Evolutionary conservation across 2,329 filamentous ascomycete genomes (phyloP).

Genomic region (Bipolaris zeicola): DNA sequence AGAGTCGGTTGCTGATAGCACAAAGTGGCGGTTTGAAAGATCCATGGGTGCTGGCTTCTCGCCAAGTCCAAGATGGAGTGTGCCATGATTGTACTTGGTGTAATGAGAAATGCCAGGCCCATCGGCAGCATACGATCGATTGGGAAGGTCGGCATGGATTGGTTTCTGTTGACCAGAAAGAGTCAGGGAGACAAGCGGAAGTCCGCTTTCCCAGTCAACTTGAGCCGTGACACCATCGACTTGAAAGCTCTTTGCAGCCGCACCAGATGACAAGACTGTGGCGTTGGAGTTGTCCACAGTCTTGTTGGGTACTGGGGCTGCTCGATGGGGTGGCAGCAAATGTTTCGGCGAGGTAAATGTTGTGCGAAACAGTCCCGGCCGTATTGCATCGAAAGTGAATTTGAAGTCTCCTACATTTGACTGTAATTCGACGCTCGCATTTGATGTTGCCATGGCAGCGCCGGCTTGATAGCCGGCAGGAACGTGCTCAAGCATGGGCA

Average conservation of each 20-base stretch:
- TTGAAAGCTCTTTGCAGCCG: constrained; percentile 51
- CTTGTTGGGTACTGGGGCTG: constrained; percentile 55
- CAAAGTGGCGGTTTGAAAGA: constrained; percentile 68
- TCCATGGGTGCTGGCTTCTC: constrained; percentile 78
- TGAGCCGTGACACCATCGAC: constrained; percentile 59
- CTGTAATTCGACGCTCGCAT: constrained; percentile 49
- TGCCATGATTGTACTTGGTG: constrained; percentile 64
- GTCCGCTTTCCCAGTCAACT: constrained; percentile 64
- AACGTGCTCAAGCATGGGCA: constrained; percentile 58
- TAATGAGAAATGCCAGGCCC: constrained; percentile 68
- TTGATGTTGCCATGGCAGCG: constrained; percentile 22
- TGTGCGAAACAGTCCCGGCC: constrained; percentile 69
- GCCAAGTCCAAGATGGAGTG: constrained; percentile 71
- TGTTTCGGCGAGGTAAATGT: constrained; percentile 68
- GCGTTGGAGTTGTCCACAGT: constrained; percentile 43
- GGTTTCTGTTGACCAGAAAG: constrained; percentile 57
- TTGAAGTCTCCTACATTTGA: constrained; percentile 54
- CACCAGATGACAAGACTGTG: constrained; percentile 42
- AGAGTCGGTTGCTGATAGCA: constrained; percentile 70
- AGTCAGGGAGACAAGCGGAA: constrained; percentile 61
- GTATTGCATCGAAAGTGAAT: constrained; percentile 68
- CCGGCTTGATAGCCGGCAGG: constrained; percentile 43
- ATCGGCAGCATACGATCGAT: constrained; percentile 69
- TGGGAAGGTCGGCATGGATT: constrained; percentile 66
- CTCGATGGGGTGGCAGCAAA: constrained; percentile 69